Percentiles rank a stretch among this genome's conserved stretches.
Conservation (phyloP, 108 stramenopile genomes). For the Aureococcus anophagefferens region DNA sequence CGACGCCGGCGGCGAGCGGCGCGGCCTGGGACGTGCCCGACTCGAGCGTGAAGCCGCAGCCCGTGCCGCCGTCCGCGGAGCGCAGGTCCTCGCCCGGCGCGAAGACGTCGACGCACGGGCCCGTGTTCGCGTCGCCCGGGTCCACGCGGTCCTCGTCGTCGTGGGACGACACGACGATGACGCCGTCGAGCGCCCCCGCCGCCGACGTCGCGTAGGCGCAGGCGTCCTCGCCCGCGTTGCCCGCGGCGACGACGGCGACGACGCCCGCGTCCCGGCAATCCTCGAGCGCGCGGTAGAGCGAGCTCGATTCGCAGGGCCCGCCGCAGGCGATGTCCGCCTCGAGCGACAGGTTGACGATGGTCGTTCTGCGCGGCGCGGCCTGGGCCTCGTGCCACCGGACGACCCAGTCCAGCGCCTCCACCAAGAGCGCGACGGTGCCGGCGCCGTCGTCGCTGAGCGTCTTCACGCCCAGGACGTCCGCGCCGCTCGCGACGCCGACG, state of each 20-base stretch:
- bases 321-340: too few species aligned
- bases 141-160: too few species aligned
- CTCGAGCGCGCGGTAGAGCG: too few species aligned
- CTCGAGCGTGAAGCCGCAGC: too few species aligned
- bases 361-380: too few species aligned
- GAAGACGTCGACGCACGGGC: slow-evolving; percentile 6
- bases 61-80: background rate
- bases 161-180: background rate
- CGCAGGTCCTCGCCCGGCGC: slow-evolving; percentile 1
- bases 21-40: too few species aligned
- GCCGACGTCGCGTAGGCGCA: background rate
- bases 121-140: background rate
- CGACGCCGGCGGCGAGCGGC: too few species aligned
- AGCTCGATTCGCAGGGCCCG: too few species aligned
- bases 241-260: slow-evolving; percentile 5
- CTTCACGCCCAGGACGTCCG: slow-evolving; percentile 2
- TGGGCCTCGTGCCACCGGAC: too few species aligned
- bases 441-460: background rate
- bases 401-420: too few species aligned
- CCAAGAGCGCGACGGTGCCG: too few species aligned
- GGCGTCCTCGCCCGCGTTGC: background rate
- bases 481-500: slow-evolving; percentile 5
- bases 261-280: background rate
- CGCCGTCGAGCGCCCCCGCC: background rate
- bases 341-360: too few species aligned